Evolutionary conservation across 768 basidiomycete genomes (phyloP).

Genomic region (Naganishia randhawae): DNA sequence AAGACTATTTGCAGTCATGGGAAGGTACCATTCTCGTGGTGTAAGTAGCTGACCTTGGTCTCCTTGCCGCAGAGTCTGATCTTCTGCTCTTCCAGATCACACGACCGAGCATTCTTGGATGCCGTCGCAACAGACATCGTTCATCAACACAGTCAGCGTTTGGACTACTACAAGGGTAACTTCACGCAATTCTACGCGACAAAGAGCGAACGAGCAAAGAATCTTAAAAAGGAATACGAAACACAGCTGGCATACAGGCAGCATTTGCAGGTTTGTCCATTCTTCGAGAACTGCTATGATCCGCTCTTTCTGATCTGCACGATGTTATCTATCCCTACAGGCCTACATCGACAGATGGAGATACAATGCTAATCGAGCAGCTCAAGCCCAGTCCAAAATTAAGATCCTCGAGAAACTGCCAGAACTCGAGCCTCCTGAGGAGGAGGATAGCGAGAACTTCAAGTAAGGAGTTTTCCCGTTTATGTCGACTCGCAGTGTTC

Average conservation of each 20-base stretch:
- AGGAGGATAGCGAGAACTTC: conserved; percentile 88
- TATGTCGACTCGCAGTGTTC: neutral
- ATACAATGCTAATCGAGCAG: conserved; percentile 92
- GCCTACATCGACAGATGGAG: conserved; percentile 98
- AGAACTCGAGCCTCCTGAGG: conserved; percentile 85
- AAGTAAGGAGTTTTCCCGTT: conserved; percentile 55
- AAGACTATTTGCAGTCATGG: conserved; percentile 97
- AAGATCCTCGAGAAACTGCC: conserved; percentile 82
- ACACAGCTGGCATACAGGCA: conserved; percentile 91
- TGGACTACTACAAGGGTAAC: conserved; percentile 99
- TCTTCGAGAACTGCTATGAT: neutral
- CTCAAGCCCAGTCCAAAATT: conserved; percentile 76
- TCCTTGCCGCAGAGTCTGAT: neutral
- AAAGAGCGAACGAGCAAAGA: conserved; percentile 88
- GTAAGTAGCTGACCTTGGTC: conserved; percentile 54
- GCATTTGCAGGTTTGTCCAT: conserved; percentile 57
- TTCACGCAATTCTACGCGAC: conserved; percentile 99
- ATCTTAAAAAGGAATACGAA: conserved; percentile 87
- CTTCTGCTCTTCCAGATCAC: conserved; percentile 60
- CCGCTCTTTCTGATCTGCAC: neutral
- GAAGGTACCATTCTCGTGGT: conserved; percentile 85
- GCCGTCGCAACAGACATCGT: conserved; percentile 96
- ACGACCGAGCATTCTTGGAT: conserved; percentile 96
- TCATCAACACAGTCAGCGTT: conserved; percentile 81
- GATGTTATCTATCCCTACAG: conserved; percentile 52